Percentiles rank a stretch among this genome's conserved stretches.
Evolutionary conservation across 257 asterid genomes (phyloP).

Genomic region (Solanum habrochaites): DNA sequence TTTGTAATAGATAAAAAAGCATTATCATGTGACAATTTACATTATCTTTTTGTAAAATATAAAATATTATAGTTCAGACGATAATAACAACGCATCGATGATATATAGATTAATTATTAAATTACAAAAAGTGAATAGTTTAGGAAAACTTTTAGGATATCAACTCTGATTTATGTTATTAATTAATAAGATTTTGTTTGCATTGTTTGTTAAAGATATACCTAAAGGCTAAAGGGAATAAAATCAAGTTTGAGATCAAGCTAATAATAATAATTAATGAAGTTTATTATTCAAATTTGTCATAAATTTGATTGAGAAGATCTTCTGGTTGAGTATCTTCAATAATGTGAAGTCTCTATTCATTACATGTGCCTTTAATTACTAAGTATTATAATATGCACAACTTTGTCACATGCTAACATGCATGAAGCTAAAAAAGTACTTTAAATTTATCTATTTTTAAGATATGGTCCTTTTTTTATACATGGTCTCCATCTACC

Average conservation of each 20-base stretch:
- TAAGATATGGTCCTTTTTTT: background rate
- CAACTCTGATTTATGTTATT: background rate
- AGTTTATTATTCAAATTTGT: background rate
- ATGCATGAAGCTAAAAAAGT: background rate
- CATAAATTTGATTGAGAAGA: background rate
- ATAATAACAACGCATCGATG: background rate
- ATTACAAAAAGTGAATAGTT: background rate
- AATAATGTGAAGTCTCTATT: background rate
- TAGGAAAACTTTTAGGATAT: background rate
- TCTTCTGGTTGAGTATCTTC: background rate
- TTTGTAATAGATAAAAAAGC: background rate
- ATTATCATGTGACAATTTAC: background rate
- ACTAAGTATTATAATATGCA: background rate
- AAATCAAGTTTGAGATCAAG: background rate
- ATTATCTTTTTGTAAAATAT: no score
- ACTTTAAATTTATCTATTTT: background rate
- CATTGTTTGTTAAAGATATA: background rate
- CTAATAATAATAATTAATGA: background rate
- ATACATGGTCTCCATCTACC: background rate
- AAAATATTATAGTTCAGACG: background rate
- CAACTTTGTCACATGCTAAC: background rate
- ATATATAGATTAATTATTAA: no score
- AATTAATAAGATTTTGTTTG: background rate
- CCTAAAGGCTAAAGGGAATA: background rate
- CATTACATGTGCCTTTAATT: background rate